Conservation (phyloP, 73 alveolate genomes). For the Uronychia setigera region DNA sequence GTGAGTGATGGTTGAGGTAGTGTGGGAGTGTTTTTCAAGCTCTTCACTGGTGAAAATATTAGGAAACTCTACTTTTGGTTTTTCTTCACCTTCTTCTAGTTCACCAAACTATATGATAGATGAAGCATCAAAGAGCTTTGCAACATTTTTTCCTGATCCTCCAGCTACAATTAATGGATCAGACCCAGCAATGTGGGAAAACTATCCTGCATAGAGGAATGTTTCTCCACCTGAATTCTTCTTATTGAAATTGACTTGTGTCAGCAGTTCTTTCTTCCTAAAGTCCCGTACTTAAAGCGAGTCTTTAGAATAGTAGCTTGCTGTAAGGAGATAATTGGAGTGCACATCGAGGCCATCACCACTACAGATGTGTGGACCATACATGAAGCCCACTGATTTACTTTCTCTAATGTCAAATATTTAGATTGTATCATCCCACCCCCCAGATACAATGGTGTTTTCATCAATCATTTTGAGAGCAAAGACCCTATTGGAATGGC, state of each 20-base stretch:
- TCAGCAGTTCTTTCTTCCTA: constrained; percentile 41
- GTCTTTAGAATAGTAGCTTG: constrained; percentile 73
- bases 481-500: constrained; percentile 94
- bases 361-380: constrained; percentile 92
- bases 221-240: constrained; percentile 31
- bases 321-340: constrained; percentile 69
- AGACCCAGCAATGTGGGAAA: constrained; percentile 39
- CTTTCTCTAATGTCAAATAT: constrained; percentile 93
- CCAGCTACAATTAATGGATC: constrained; percentile 74
- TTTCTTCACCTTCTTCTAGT: too few species aligned
- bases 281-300: constrained; percentile 77
- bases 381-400: constrained; percentile 77
- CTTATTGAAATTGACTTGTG: constrained; percentile 16
- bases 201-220: constrained; percentile 45
- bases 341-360: constrained; percentile 93
- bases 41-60: too few species aligned
- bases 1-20: too few species aligned
- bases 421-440: constrained; percentile 96
- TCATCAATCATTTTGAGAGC: constrained; percentile 85
- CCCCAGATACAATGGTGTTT: constrained; percentile 89
- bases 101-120: too few species aligned
- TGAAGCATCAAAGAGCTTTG: constrained; percentile 70
- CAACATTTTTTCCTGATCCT: constrained; percentile 85
- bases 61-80: too few species aligned
- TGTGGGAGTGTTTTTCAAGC: too few species aligned